Conservation (phyloP, 495 filamentous ascomycete genomes). For the Melanomma pulvis-pyrius region DNA sequence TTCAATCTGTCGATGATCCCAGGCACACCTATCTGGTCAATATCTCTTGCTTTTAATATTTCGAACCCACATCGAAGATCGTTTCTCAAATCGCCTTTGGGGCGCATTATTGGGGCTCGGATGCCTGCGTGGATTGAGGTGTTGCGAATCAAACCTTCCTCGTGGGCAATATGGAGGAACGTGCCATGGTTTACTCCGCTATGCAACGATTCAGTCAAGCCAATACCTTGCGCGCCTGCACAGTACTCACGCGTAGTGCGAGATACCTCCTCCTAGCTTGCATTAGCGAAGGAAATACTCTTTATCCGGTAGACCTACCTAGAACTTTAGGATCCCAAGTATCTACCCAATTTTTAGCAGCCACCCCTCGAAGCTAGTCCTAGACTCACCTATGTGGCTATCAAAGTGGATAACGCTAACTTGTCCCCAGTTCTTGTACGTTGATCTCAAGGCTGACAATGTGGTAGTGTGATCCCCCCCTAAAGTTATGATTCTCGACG, state of each 20-base stretch:
- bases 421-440: slow-evolving; percentile 49
- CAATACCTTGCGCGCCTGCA: not conserved
- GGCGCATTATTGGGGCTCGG: slow-evolving; percentile 49
- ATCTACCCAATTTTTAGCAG: slow-evolving; percentile 39
- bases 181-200: slow-evolving; percentile 58
- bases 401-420: slow-evolving; percentile 61
- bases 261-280: slow-evolving; percentile 49
- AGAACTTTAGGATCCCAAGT: slow-evolving; percentile 56
- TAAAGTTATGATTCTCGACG: slow-evolving; percentile 54
- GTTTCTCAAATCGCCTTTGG: slow-evolving; percentile 52
- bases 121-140: slow-evolving; percentile 56
- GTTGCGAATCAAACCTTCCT: slow-evolving; percentile 56
- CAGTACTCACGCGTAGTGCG: slow-evolving; percentile 53
- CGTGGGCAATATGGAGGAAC: slow-evolving; percentile 57
- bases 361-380: not conserved
- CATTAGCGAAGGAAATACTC: slow-evolving; percentile 4
- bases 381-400: slow-evolving; percentile 51
- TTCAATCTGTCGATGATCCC: slow-evolving; percentile 44
- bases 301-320: slow-evolving; percentile 34
- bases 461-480: slow-evolving; percentile 60
- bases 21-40: slow-evolving; percentile 43
- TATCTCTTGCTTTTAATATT: slow-evolving; percentile 46
- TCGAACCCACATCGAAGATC: slow-evolving; percentile 56
- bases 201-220: not conserved
- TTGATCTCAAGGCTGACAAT: slow-evolving; percentile 52